Base-by-base conservation (phyloP, 257 asterid genomes). In the Solanum chmielewskii region DNA sequence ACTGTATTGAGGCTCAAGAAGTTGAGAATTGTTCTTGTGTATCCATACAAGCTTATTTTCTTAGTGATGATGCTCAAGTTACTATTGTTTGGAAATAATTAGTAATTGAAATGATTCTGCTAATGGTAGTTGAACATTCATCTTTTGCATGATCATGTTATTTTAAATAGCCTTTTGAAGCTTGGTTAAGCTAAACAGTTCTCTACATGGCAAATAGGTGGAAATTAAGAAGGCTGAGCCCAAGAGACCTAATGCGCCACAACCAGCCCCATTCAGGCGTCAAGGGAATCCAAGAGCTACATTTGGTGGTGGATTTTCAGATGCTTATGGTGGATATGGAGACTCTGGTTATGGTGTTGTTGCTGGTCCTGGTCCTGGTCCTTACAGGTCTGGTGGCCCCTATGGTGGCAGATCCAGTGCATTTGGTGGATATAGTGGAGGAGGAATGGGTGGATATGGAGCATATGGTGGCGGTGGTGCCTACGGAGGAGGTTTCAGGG, bases 161-260 rank as follows among this genome's bases (percentile, higher is more conserved):
- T 71, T 35, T 85, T 49, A 20, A 20, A 42, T 33, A 52, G 75
- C 47, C 41, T 73, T 45, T 44, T 85, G 83, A 20, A 44, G 62
- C 82, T 73, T 52, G 69, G 42, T 49, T 35, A 49, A 73, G 33
- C 49, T 52, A 20, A 20, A 25, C 25, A 56, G 64, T 76, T 35
- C 27, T 73, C 11, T 85, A 47, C 82, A 70, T 87, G 77, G 77
- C 84, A 76, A 21, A 85, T 39, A 93, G 96, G 96, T 93, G 70
- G 96, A 93, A 87, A 93, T 93, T 89, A 93, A 93, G 94, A 93
- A 91, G 89, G 94, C 94, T 59, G 96, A 93, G 88, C 96, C 96
- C 1, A 93, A 92, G 91, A 93, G 92, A 86, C 90, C 84, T 33
- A 71, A 92, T 25, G 92, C 91, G 70, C 81, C 89, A 45, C 89